A percentile compares a stretch with the other conserved stretches of the same genome.
These are phyloP conservation scores for Omphalea diandra DNA, from an alignment of 441 rosid species.

Conservation along the genomic window DNA sequence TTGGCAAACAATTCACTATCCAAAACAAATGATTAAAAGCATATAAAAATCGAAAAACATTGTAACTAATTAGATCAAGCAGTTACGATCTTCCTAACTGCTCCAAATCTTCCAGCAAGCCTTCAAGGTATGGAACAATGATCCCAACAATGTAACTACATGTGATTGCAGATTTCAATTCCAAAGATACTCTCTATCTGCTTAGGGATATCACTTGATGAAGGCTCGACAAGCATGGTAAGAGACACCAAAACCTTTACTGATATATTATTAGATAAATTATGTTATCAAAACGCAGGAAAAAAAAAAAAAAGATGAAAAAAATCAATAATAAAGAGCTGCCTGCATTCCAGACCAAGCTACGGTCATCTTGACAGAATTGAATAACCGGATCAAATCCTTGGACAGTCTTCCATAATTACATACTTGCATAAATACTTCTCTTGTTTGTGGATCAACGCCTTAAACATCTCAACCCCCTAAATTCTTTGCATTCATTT, in stretches of 20 bases:
- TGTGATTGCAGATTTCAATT: slow-evolving; percentile 70
- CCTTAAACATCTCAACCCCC: slow-evolving; percentile 87
- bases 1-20: slow-evolving; percentile 75
- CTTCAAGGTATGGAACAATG: slow-evolving; percentile 74
- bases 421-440: slow-evolving; percentile 90
- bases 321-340: not conserved
- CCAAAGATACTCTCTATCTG: slow-evolving; percentile 90
- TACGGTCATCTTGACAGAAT: slow-evolving; percentile 60
- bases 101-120: slow-evolving; percentile 79
- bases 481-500: slow-evolving; percentile 50
- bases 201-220: slow-evolving; percentile 66
- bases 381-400: slow-evolving; percentile 84
- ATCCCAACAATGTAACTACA: slow-evolving; percentile 62
- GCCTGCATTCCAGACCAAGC: slow-evolving; percentile 78
- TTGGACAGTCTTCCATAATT: slow-evolving; percentile 84
- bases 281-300: not conserved
- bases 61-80: no score
- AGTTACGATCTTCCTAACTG: slow-evolving; percentile 44
- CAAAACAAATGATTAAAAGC: slow-evolving; percentile 4
- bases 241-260: slow-evolving; percentile 95
- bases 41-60: slow-evolving; percentile 3
- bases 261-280: slow-evolving; percentile 31
- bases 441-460: slow-evolving; percentile 86
- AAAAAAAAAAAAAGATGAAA: not conserved
- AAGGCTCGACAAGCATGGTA: slow-evolving; percentile 86